Evolutionary conservation across 2,329 filamentous ascomycete species (phyloP).

Genomic region (Byssoonygena ceratinophila): DNA sequence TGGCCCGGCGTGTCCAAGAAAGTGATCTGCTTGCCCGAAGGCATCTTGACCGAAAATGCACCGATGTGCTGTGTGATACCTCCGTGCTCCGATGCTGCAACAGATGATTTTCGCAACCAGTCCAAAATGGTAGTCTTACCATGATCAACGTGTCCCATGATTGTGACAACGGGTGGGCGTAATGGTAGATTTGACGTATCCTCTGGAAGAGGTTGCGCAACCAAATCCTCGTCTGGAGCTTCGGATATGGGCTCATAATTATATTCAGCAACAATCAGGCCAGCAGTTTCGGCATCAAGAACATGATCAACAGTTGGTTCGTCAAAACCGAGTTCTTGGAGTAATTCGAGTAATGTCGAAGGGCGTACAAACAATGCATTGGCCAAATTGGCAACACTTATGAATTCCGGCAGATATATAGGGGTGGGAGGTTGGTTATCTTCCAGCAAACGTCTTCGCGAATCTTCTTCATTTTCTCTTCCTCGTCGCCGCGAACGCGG

Average conservation of each 20-base stretch:
- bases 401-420: conserved; percentile 79
- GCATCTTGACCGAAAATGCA: conserved; percentile 84
- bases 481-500: conserved; percentile 4
- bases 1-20: conserved; percentile 96
- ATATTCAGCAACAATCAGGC: conserved; percentile 82
- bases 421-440: conserved; percentile 40
- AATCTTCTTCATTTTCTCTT: conserved; percentile 31
- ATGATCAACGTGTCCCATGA: conserved; percentile 98
- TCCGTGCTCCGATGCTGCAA: conserved; percentile 83
- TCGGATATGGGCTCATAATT: conserved; percentile 78
- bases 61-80: conserved; percentile 98
- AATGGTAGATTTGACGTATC: conserved; percentile 58
- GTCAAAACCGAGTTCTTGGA: conserved; percentile 82
- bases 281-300: conserved; percentile 80
- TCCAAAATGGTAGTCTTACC: conserved; percentile 96
- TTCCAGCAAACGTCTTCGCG: conserved; percentile 34
- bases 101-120: conserved; percentile 81
- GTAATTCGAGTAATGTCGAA: conserved; percentile 60
- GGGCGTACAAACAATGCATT: conserved; percentile 60
- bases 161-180: conserved; percentile 88
- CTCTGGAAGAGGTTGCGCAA: conserved; percentile 55
- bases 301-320: conserved; percentile 72
- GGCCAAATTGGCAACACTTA: conserved; percentile 75
- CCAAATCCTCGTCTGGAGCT: conserved; percentile 56
- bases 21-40: conserved; percentile 78